These are phyloP conservation scores for Trichothecium sympodiale DNA, from an alignment of 2,329 filamentous ascomycete species.

Conservation along the genomic window DNA sequence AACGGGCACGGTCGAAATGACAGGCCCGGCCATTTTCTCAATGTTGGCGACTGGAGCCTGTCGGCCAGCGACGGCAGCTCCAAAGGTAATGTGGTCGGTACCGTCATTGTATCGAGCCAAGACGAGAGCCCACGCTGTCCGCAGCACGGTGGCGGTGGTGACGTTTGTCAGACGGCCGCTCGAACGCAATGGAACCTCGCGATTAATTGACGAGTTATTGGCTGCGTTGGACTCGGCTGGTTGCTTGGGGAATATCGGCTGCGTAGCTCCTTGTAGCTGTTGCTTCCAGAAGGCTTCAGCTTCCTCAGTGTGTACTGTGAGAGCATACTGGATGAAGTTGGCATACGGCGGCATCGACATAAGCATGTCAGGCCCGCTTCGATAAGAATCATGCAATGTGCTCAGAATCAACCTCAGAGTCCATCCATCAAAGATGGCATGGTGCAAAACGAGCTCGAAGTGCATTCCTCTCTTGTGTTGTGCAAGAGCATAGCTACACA, in stretches of 20 bases:
- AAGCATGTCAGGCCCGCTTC: conserved; percentile 1
- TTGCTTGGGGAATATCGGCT: neutral
- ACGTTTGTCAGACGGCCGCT: conserved; percentile 1
- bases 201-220: neutral
- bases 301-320: conserved; percentile 13
- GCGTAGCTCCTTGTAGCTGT: neutral
- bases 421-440: conserved; percentile 41
- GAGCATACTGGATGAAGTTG: conserved; percentile 29
- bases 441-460: conserved; percentile 15
- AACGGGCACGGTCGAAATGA: neutral
- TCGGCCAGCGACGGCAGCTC: conserved; percentile 12
- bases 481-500: neutral
- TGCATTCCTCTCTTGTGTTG: neutral
- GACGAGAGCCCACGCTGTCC: conserved; percentile 16
- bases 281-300: neutral
- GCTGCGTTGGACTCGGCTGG: neutral
- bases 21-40: neutral
- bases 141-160: conserved; percentile 10
- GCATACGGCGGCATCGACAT: conserved; percentile 16
- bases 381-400: conserved; percentile 5
- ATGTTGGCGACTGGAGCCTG: conserved; percentile 5
- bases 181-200: too few species aligned
- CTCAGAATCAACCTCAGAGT: conserved; percentile 25
- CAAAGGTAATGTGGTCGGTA: conserved; percentile 12
- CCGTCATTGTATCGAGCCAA: conserved; percentile 7